Conservation (phyloP, 2,329 filamentous ascomycete genomes). For the Hymenoscyphus repandus region DNA sequence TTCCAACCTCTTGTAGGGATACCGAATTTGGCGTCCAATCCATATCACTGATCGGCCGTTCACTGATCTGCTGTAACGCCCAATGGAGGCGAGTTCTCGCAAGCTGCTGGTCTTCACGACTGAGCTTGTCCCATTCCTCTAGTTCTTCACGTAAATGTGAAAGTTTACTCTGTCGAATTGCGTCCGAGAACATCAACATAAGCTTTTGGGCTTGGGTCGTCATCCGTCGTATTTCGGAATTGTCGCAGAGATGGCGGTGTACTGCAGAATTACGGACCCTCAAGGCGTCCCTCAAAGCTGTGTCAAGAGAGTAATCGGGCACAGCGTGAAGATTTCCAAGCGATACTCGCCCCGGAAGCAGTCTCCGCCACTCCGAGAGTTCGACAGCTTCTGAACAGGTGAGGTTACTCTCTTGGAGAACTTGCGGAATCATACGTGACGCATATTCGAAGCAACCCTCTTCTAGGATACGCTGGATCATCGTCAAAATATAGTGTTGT, state of each 20-base stretch:
- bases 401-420: constrained; percentile 21
- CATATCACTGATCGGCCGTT: constrained; percentile 29
- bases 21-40: constrained; percentile 31
- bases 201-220: constrained; percentile 24
- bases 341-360: constrained; percentile 22
- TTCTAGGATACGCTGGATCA: constrained; percentile 29
- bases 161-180: constrained; percentile 24
- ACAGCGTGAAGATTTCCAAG: constrained; percentile 16
- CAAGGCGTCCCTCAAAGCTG: constrained; percentile 24
- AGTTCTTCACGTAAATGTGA: constrained; percentile 21
- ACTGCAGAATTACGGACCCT: constrained; percentile 27
- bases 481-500: constrained; percentile 29
- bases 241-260: constrained; percentile 29
- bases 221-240: constrained; percentile 25
- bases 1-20: constrained; percentile 24
- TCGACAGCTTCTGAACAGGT: constrained; percentile 29
- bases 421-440: constrained; percentile 25
- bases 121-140: constrained; percentile 22
- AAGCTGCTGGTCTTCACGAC: constrained; percentile 10
- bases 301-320: constrained; percentile 17
- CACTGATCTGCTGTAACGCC: constrained; percentile 26
- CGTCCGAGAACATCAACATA: constrained; percentile 28
- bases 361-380: constrained; percentile 25
- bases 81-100: constrained; percentile 21
- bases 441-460: constrained; percentile 30